Base-by-base conservation (phyloP, 441 rosid species). In the California macrophylla region DNA sequence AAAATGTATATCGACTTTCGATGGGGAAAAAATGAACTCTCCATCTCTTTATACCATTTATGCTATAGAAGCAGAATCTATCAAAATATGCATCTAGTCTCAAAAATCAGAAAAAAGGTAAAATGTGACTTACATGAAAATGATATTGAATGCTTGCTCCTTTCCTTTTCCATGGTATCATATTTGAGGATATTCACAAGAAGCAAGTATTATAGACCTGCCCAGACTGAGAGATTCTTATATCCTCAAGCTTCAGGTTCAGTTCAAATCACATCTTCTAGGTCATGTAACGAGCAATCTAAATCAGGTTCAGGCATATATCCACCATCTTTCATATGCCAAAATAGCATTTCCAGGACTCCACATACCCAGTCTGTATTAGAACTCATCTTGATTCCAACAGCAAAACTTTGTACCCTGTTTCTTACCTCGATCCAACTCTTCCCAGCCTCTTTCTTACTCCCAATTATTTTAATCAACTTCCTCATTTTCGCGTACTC, bases 341-440 rank as follows among this genome's bases (percentile, higher is more conserved):
- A 74, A 36, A 80, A 73, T 60, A 89, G 76, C 74, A 88, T 67
- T 30, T 71, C 84, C 78, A 85, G 65, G 42, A 87, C 79, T 61
- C 76, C 82, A 74, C 84, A 79, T n/a, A 81, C 85, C 28, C 69
- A 76, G 62, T 71, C 78, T 25, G 74, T 73, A 36, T 68, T 73
- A 68, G 78, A 82, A 42, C 84, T 84, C 29, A 63, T 69, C 79
- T 81, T 83, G 67, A 82, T 90, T 36, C 78, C 80, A 63, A 79
- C 92, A 23, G 89, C 83, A 60, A 90, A 87, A 73, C 91, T 79
- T 68, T 72, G 75, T 66, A 85, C 86, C 69, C 80, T 83, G 68
- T 86, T 84, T 69, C 82, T 80, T 28, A 89, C 75, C 76, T 84
- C 85, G 40, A 89, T 86, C 97, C 98, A 92, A 75, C 97, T 94